Evolutionary conservation across 768 basidiomycete genomes (phyloP).

Genomic region (Rhizopogon sp.): DNA sequence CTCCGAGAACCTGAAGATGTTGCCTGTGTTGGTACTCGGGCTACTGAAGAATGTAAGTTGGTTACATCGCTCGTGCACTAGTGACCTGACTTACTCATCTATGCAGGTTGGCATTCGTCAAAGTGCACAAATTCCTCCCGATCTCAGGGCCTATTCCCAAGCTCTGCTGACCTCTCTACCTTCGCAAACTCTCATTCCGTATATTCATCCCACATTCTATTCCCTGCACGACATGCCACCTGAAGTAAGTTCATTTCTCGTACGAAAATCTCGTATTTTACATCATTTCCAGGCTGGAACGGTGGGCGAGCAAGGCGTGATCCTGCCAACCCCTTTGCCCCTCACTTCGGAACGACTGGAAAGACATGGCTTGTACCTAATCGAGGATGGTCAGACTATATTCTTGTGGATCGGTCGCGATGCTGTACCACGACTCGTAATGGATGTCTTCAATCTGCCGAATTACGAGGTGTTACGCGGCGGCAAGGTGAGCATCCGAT

Average conservation of each 20-base stretch:
- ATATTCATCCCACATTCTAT: conserved; percentile 94
- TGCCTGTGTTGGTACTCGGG: conserved; percentile 87
- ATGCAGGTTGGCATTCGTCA: conserved; percentile 86
- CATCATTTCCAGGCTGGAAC: conserved; percentile 66
- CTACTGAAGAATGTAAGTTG: conserved; percentile 84
- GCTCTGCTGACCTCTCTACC: conserved; percentile 87
- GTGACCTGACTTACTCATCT: conserved; percentile 1
- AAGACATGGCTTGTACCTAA: conserved; percentile 91
- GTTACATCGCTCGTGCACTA: neutral
- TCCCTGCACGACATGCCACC: conserved; percentile 94
- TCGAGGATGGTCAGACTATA: conserved; percentile 96
- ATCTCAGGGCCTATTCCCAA: conserved; percentile 94
- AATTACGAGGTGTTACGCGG: conserved; percentile 86
- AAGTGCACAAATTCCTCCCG: conserved; percentile 95
- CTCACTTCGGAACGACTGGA: conserved; percentile 94
- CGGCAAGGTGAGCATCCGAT: conserved; percentile 67
- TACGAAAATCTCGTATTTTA: neutral
- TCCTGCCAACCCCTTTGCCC: conserved; percentile 84
- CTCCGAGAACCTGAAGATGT: conserved; percentile 90
- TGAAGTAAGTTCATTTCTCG: conserved; percentile 48
- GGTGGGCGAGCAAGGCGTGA: conserved; percentile 82
- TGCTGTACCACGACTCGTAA: conserved; percentile 90
- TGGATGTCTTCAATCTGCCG: conserved; percentile 91
- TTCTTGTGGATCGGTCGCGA: conserved; percentile 99
- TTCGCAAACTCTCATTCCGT: conserved; percentile 86